Conservation (phyloP, 768 basidiomycete species). For the Dentipellis sp. region DNA sequence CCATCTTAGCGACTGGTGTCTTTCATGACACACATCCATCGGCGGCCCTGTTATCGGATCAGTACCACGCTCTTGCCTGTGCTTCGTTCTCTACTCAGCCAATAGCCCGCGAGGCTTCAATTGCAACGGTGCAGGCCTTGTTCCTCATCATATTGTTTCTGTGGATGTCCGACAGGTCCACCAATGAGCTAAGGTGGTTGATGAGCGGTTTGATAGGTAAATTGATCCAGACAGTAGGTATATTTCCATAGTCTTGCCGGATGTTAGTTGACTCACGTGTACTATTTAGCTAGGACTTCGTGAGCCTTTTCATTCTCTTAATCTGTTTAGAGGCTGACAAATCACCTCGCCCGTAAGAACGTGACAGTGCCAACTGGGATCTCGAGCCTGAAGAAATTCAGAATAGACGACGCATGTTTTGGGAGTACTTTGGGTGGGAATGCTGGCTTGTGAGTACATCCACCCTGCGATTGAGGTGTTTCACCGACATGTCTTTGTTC, state of each 20-base stretch:
- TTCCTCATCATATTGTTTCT: conserved; percentile 34
- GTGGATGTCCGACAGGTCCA: conserved; percentile 31
- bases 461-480: background rate
- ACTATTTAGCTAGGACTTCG: background rate
- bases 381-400: background rate
- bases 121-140: conserved; percentile 37
- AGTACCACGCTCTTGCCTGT: conserved; percentile 38
- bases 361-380: background rate
- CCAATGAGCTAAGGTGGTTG: conserved; percentile 40
- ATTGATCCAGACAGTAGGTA: conserved; percentile 35
- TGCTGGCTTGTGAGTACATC: background rate
- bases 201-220: conserved; percentile 34
- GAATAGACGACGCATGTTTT: background rate
- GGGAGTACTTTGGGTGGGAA: background rate
- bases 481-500: background rate
- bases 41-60: background rate
- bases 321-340: background rate
- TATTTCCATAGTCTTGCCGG: background rate
- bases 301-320: background rate
- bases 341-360: background rate
- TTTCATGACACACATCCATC: conserved; percentile 32
- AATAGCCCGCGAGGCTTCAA: conserved; percentile 34
- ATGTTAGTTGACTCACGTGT: background rate
- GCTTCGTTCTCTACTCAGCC: conserved; percentile 40
- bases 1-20: conserved; percentile 37